A percentile compares a stretch with the other conserved stretches of the same genome.
Conservation (phyloP, 177 flowering plant species). For the Vitis hybrid region DNA sequence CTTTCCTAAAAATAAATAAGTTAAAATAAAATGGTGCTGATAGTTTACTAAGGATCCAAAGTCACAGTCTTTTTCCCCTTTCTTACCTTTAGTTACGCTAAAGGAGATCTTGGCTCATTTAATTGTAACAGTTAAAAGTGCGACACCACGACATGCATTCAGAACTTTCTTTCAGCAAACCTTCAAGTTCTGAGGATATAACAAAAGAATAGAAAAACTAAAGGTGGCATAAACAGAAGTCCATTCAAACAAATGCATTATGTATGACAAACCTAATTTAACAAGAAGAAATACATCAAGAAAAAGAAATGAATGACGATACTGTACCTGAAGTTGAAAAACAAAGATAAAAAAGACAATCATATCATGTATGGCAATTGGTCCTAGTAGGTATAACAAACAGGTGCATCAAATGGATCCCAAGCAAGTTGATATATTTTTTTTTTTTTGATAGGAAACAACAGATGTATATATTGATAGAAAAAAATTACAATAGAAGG, state of each 20-base stretch:
- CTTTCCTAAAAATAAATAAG: not conserved
- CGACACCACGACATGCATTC: not conserved
- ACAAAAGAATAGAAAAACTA: not conserved
- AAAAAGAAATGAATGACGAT: too few relatives aligned
- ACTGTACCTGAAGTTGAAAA: too few relatives aligned
- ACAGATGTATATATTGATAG: too few relatives aligned
- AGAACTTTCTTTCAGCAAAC: not conserved
- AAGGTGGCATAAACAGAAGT: too few relatives aligned
- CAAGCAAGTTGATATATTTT: not conserved
- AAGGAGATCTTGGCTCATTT: not conserved
- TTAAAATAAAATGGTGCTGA: not conserved
- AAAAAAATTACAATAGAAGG: too few relatives aligned
- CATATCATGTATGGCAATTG: not conserved
- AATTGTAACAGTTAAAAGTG: not conserved
- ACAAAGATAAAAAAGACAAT: not conserved
- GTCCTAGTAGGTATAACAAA: not conserved
- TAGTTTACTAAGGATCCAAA: too few relatives aligned
- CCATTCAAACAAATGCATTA: too few relatives aligned
- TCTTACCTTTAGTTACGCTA: not conserved
- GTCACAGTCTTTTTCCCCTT: not conserved
- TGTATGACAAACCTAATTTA: too few relatives aligned
- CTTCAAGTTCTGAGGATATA: not conserved
- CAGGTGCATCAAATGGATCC: not conserved
- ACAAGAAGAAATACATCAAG: too few relatives aligned
- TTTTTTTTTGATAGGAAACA: too few relatives aligned